Percentiles rank a stretch among this genome's conserved stretches.
phyloP scores from a whole-genome alignment of 805 yeast species.

The Peterozyma toletana region DNA sequence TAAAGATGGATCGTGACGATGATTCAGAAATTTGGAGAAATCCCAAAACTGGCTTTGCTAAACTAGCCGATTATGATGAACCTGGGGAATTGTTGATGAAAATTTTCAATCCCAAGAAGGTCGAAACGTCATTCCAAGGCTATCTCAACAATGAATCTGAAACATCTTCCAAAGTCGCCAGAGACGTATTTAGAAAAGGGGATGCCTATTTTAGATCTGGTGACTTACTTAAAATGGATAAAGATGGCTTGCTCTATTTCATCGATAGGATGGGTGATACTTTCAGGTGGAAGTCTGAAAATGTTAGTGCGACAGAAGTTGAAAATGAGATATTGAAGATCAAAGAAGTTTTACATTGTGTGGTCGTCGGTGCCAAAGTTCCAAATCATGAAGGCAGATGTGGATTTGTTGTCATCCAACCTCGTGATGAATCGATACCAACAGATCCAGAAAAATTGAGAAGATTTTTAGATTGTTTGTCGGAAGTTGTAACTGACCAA shows the following conservation, averaged over 20 bases:
- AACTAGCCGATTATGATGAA: slow-evolving; percentile 45
- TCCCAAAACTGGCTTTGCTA: slow-evolving; percentile 55
- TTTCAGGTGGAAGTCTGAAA: slow-evolving; percentile 94
- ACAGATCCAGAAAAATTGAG: slow-evolving; percentile 18
- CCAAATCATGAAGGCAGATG: slow-evolving; percentile 93
- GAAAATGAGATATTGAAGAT: slow-evolving; percentile 60
- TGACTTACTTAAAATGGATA: slow-evolving; percentile 68
- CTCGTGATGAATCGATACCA: slow-evolving; percentile 22
- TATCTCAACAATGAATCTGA: slow-evolving; percentile 77
- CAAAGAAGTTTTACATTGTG: slow-evolving; percentile 50
- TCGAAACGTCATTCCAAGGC: slow-evolving; percentile 82
- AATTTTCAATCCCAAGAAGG: slow-evolving; percentile 51
- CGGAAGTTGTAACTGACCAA: slow-evolving; percentile 26
- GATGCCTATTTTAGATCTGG: slow-evolving; percentile 92
- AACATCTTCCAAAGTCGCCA: slow-evolving; percentile 65
- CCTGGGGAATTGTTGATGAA: slow-evolving; percentile 87
- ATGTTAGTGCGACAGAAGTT: slow-evolving; percentile 89
- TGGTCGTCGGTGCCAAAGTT: slow-evolving; percentile 82
- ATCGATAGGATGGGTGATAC: slow-evolving; percentile 94
- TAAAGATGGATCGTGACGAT: slow-evolving; percentile 76
- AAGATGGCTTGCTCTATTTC: slow-evolving; percentile 66
- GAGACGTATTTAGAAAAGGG: slow-evolving; percentile 73
- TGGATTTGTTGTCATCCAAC: slow-evolving; percentile 76
- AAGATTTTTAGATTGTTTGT: slow-evolving; percentile 30
- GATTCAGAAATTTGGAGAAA: slow-evolving; percentile 66